Base-by-base conservation (phyloP, 2,329 filamentous ascomycete species). In the Calonectria naviculata region DNA sequence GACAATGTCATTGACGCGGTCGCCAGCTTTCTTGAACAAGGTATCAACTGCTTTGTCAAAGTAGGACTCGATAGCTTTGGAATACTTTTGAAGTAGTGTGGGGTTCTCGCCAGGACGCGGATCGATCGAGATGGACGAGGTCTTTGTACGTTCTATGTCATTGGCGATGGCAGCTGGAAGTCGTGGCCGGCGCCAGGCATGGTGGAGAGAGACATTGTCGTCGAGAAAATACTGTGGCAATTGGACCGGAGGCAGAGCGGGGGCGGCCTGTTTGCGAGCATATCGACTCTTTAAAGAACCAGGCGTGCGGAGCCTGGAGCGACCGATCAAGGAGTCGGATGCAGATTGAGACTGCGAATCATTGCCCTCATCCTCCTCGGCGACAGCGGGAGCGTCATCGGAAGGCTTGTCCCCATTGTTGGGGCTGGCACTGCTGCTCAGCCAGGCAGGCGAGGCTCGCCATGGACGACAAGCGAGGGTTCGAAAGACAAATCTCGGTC, bases 141-240 rank as follows among this genome's bases (percentile, higher is more conserved):
- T 75, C 67, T 82, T 83, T 31, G 73, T 71, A n/a, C 75, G 77
- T 49, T 74, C 79, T 41, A 79, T 76, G 64, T 84, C 82, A 71
- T 82, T 78, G 19, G 72, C 70, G 15, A 84, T 76, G 21, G 81
- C 82, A 36, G 69, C 62, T 7, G 82, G 81, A 13, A 84, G 74
- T 12, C 71, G 71, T 21, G 81, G 82, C 56, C 76, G 77, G 17
- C 49, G 72, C n/a, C 68, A 67, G n/a, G 65, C n/a, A 56, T 74
- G 31, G 61, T 79, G 77, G 28, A 81, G 67, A 15, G 71, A 78
- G 44, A 93, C 85, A 66, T 88, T 88, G 24, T 83, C 80, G 44
- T 87, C 81, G 65, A 90, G 80, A 72, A 93, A 93, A 81, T 85
- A 88, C 67, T 85, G 81, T 0, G 92, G 90, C 17, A 93, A 82